Evolutionary conservation across 2,329 filamentous ascomycete species (phyloP).

Genomic region (Dissoconium aciculare): DNA sequence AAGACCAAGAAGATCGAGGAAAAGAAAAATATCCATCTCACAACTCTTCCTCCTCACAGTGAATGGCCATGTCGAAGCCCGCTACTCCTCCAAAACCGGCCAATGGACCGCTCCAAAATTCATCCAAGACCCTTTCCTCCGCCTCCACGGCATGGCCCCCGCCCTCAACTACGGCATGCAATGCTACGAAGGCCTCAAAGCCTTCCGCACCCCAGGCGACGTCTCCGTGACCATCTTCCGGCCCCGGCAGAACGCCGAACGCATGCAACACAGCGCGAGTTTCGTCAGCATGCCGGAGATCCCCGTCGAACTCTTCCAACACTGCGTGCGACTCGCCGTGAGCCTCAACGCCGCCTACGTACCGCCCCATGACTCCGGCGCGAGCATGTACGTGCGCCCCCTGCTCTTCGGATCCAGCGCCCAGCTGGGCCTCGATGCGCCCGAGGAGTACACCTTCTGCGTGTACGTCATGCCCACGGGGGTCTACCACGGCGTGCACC

Average conservation of each 20-base stretch:
- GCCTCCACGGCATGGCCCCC: slow-evolving; percentile 87
- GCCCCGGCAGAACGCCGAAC: slow-evolving; percentile 65
- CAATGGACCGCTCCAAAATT: slow-evolving; percentile 68
- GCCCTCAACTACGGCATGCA: slow-evolving; percentile 95
- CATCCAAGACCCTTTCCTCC: slow-evolving; percentile 68
- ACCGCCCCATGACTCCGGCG: slow-evolving; percentile 74
- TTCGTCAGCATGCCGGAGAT: slow-evolving; percentile 74
- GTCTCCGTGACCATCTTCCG: slow-evolving; percentile 71
- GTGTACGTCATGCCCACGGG: slow-evolving; percentile 87
- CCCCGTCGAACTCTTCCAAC: slow-evolving; percentile 59
- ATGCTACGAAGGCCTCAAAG: slow-evolving; percentile 96
- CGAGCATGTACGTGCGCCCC: slow-evolving; percentile 84
- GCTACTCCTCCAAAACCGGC: slow-evolving; percentile 58
- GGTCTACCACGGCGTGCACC: slow-evolving; percentile 80
- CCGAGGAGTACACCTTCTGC: slow-evolving; percentile 81
- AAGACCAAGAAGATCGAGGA: too few species aligned
- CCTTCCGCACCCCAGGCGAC: slow-evolving; percentile 65
- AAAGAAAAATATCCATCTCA: not conserved
- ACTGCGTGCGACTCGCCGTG: slow-evolving; percentile 66
- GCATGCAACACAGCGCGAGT: slow-evolving; percentile 70
- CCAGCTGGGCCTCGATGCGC: slow-evolving; percentile 71
- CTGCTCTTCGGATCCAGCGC: slow-evolving; percentile 76
- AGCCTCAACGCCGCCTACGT: slow-evolving; percentile 80
- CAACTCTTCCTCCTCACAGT: slow-evolving; percentile 37
- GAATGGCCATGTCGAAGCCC: slow-evolving; percentile 84